Percentiles rank a stretch among this genome's conserved stretches.
phyloP scores from a whole-genome alignment of 2,329 filamentous ascomycete species.

The Myriosclerotinia duriaeana region DNA sequence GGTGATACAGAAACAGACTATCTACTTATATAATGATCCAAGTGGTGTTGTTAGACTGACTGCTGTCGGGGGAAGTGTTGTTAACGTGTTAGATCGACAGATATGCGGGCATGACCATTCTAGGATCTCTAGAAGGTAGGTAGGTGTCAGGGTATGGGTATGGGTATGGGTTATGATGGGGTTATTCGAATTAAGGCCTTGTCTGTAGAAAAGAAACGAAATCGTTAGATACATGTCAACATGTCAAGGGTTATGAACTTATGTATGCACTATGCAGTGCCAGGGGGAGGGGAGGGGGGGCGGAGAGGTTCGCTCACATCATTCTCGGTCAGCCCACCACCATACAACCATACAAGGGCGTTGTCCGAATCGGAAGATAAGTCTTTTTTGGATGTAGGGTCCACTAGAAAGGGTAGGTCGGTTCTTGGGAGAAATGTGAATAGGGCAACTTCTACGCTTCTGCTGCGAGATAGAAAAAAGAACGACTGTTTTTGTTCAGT shows the following conservation, averaged over 20 bases:
- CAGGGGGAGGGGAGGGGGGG: neutral
- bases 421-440: constrained; percentile 12
- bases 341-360: neutral
- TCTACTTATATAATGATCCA: constrained; percentile 4
- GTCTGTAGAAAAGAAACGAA: neutral
- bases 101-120: constrained; percentile 5
- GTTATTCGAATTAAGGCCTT: constrained; percentile 3
- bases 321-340: constrained; percentile 5
- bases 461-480: neutral
- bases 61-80: constrained; percentile 3
- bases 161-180: neutral
- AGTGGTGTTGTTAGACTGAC: neutral
- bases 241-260: neutral
- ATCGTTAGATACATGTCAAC: neutral
- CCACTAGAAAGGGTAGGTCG: neutral
- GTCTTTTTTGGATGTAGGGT: constrained; percentile 10
- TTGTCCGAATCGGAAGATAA: constrained; percentile 2
- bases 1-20: neutral
- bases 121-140: neutral
- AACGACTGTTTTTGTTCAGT: constrained; percentile 1
- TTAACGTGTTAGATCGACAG: constrained; percentile 1
- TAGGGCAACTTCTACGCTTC: neutral
- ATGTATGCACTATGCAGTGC: neutral
- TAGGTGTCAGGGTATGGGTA: neutral
- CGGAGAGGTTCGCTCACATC: constrained; percentile 14